Evolutionary conservation across 306 rosid species (phyloP).

Genomic region (Malus orientalis): DNA sequence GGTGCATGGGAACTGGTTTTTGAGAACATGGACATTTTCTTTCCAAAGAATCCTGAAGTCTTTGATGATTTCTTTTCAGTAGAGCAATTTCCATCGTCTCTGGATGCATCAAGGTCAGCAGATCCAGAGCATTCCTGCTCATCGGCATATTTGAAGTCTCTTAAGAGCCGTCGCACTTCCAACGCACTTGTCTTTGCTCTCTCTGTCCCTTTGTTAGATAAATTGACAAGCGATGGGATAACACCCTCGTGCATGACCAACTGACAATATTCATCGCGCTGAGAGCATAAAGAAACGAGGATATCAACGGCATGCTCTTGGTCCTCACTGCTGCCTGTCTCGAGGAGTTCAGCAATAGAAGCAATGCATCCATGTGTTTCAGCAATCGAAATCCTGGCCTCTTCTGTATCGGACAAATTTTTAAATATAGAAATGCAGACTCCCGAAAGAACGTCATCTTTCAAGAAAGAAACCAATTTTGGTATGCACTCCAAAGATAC

Average conservation of each 20-base stretch:
- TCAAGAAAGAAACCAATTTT: constrained; percentile 50
- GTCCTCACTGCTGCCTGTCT: constrained; percentile 40
- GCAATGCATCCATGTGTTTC: constrained; percentile 75
- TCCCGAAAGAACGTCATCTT: constrained; percentile 28
- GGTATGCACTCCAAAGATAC: constrained; percentile 51
- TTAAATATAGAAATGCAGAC: constrained; percentile 49
- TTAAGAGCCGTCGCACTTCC: constrained; percentile 56
- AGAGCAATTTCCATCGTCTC: constrained; percentile 11
- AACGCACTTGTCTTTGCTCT: constrained; percentile 44
- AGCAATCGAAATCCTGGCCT: constrained; percentile 45
- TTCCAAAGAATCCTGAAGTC: constrained; percentile 28
- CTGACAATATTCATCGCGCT: constrained; percentile 45
- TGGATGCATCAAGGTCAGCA: constrained; percentile 22
- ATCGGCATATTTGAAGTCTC: constrained; percentile 27
- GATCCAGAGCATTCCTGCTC: constrained; percentile 22
- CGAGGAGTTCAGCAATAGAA: constrained; percentile 52
- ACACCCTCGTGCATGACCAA: constrained; percentile 51
- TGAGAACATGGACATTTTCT: constrained; percentile 32
- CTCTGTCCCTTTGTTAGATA: constrained; percentile 65
- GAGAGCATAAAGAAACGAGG: constrained; percentile 69
- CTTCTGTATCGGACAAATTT: constrained; percentile 48
- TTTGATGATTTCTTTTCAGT: constrained; percentile 40
- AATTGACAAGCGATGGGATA: constrained; percentile 36
- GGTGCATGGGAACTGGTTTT: constrained; percentile 18
- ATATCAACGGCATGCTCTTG: constrained; percentile 69